These are phyloP conservation scores for Solanum chiquidenum DNA, from an alignment of 257 asterid genomes.

Conservation along the genomic window DNA sequence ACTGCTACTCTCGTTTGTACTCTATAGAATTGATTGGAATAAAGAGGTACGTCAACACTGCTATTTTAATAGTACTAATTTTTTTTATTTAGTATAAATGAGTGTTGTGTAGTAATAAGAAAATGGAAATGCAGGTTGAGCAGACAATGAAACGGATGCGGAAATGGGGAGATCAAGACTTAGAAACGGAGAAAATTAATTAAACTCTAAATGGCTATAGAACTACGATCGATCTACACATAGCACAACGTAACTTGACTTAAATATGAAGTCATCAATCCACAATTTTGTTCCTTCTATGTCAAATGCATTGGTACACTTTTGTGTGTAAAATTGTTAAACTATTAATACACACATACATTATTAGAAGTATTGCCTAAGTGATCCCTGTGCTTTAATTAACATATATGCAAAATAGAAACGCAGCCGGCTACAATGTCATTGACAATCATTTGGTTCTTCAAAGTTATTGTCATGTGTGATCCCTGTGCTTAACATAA, in stretches of 20 bases:
- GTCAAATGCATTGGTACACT: not conserved
- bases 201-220: not conserved
- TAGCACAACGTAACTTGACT: not conserved
- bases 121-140: slow-evolving; percentile 31
- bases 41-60: slow-evolving; percentile 42
- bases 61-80: too few species aligned
- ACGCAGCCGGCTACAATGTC: not conserved
- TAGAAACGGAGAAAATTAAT: not conserved
- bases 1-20: slow-evolving; percentile 28
- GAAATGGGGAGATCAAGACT: slow-evolving; percentile 53
- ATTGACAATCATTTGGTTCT: not conserved
- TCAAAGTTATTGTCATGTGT: not conserved
- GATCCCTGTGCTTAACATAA: too few species aligned
- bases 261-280: too few species aligned
- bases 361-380: too few species aligned
- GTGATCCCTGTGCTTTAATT: not conserved
- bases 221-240: not conserved
- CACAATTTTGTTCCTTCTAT: not conserved
- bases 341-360: not conserved
- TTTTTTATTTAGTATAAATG: not conserved
- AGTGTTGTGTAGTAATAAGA: not conserved
- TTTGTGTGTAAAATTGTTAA: too few species aligned
- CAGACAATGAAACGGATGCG: slow-evolving; percentile 50
- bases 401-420: too few species aligned
- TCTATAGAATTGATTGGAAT: slow-evolving; percentile 60